These are phyloP conservation scores for Vinca major DNA, from an alignment of 305 asterid species.

Conservation along the genomic window DNA sequence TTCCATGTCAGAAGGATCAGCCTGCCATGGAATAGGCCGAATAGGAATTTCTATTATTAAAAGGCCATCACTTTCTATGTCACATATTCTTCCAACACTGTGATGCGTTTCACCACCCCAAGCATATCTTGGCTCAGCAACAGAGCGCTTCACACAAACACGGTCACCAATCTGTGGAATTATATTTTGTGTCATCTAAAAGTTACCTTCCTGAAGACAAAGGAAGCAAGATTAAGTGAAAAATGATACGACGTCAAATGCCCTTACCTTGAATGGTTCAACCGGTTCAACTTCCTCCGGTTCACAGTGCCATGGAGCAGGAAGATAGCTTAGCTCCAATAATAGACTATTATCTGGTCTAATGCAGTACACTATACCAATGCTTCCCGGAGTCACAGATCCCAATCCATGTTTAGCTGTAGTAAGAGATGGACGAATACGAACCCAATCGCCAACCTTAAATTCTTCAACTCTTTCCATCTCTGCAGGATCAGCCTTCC, in stretches of 20 bases:
- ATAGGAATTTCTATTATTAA: constrained; percentile 69
- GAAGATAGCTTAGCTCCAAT: constrained; percentile 83
- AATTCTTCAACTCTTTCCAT: constrained; percentile 97
- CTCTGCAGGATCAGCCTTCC: constrained; percentile 99
- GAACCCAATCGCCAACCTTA: constrained; percentile 98
- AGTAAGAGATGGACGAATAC: constrained; percentile 85
- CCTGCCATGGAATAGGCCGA: constrained; percentile 90
- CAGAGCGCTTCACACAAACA: constrained; percentile 93
- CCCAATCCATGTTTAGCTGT: constrained; percentile 95
- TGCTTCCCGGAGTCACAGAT: constrained; percentile 89
- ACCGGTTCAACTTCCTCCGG: constrained; percentile 96
- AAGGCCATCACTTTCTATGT: constrained; percentile 87
- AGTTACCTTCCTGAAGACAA: constrained; percentile 1
- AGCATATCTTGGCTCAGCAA: constrained; percentile 93
- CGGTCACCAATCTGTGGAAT: constrained; percentile 70
- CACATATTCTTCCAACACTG: constrained; percentile 82
- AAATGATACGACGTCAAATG: constrained; percentile 10
- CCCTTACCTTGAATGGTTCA: constrained; percentile 85
- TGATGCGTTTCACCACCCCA: constrained; percentile 99
- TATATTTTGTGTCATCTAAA: neutral
- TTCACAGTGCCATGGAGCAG: constrained; percentile 95
- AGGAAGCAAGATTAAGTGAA: constrained; percentile 10
- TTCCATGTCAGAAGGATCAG: constrained; percentile 99
- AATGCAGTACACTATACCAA: constrained; percentile 75
- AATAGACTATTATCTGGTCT: constrained; percentile 82